Evolutionary conservation across 176 grass and related monocot species (phyloP), one percentile per base, ranked within the genome.

Genomic region (Ampelocalamus luodianensis): DNA sequence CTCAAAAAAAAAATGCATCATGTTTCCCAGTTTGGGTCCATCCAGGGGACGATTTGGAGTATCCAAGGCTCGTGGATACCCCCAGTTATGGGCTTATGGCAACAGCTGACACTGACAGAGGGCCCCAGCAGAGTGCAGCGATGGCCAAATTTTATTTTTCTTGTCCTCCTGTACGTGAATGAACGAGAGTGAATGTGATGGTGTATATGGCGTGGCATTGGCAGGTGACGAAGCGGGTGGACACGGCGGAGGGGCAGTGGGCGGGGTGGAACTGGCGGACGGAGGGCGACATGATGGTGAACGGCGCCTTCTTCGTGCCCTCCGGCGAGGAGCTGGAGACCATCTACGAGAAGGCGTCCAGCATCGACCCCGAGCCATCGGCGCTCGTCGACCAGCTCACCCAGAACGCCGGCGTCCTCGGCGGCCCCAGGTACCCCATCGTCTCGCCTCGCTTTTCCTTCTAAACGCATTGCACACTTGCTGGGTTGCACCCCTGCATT

Each of bases 221-320:
- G 40, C 87, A 98, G 96, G 96, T 99, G 88, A 99, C 96, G 69
- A 99, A 99, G 84, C 87, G 96, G 68, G 96, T 99, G 90, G 93
- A 99, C 64, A 99, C 96, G 46, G 91, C 38, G 67, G 96, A 94
- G 18, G 89, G 84, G 2, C 76, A 68, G 46, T 99, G 91, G 96
- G 18, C 11, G 8, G 91, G 90, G 46, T 99, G 96, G 96, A 96
- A 99, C 88, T 99, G 96, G 96, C 87, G 96, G 87, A 91, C 96
- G 78, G 91, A 96, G 86, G 96, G 93, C 4, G 96, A 99, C 83
- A 87, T 94, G 91, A 80, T 99, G 93, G 91, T 92, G 43, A 99
- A 99, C 82, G 96, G 96, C 32, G 96, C 96, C 58, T 99, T 92
- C 93, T 99, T 99, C 79, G 93, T 96, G 54, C 84, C 96, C 1